A percentile compares a stretch with the other conserved stretches of the same genome.
phyloP scores from a whole-genome alignment of 441 rosid genomes.

The Manihot esculenta region DNA sequence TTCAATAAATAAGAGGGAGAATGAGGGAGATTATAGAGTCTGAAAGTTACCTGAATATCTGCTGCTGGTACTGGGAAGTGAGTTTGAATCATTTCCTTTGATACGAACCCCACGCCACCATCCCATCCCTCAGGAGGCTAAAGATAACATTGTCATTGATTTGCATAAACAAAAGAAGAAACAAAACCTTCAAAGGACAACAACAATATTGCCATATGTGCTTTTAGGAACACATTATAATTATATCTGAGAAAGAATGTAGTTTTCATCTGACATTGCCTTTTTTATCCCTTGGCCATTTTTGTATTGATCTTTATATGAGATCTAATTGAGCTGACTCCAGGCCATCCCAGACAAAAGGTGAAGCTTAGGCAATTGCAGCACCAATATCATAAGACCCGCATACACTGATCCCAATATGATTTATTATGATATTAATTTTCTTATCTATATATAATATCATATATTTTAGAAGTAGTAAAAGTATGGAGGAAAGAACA shows the following conservation, averaged over 20 bases:
- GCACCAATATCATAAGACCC: too few relatives aligned
- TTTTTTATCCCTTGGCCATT: background rate
- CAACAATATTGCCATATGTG: background rate
- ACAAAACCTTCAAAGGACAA: background rate
- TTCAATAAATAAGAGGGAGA: background rate
- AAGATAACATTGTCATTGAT: constrained; percentile 7
- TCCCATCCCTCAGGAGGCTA: constrained; percentile 71
- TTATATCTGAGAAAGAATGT: background rate
- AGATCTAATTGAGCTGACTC: background rate
- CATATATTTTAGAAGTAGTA: too few relatives aligned
- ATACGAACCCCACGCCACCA: constrained; percentile 60
- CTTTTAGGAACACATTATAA: background rate
- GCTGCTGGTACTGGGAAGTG: constrained; percentile 54
- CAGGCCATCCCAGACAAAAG: too few relatives aligned
- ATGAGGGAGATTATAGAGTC: background rate
- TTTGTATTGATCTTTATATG: background rate
- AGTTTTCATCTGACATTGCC: background rate
- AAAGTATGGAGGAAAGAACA: too few relatives aligned
- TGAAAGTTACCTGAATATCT: constrained; percentile 43
- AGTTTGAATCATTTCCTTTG: constrained; percentile 56
- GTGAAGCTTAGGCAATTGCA: too few relatives aligned
- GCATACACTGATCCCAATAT: too few relatives aligned
- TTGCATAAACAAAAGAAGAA: background rate
- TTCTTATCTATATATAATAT: too few relatives aligned
- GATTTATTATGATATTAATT: too few relatives aligned